A percentile compares a stretch with the other conserved stretches of the same genome.
These are phyloP conservation scores for Camillea tinctor DNA, from an alignment of 2,329 filamentous ascomycete species.

Conservation along the genomic window DNA sequence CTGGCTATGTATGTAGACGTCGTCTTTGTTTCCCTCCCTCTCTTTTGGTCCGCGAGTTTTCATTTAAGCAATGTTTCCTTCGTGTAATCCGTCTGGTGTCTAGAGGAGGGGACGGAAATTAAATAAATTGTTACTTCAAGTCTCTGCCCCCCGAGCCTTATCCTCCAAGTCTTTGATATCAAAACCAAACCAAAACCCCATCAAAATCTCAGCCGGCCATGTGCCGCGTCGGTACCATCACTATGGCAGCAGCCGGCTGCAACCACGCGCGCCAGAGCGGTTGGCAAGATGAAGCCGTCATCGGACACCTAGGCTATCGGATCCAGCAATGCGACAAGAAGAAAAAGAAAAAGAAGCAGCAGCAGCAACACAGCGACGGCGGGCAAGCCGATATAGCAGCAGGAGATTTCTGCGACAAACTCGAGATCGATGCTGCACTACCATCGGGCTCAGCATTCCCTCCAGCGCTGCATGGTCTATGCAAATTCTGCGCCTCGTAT, in stretches of 20 bases:
- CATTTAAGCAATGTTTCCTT: neutral
- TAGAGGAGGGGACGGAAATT: neutral
- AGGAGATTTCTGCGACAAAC: neutral
- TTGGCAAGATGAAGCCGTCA: conserved; percentile 17
- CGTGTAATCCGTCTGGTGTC: neutral
- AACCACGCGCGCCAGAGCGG: conserved; percentile 21
- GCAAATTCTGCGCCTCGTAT: conserved; percentile 21
- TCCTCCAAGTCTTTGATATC: neutral
- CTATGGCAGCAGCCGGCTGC: conserved; percentile 18
- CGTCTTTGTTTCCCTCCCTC: too few relatives aligned
- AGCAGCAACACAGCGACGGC: neutral
- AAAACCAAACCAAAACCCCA: neutral
- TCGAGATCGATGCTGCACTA: neutral
- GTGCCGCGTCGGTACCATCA: conserved; percentile 20
- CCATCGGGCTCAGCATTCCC: neutral
- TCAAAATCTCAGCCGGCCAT: conserved; percentile 7
- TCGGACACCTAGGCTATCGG: conserved; percentile 9
- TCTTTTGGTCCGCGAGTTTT: neutral
- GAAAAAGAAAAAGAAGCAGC: neutral
- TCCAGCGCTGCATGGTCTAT: conserved; percentile 14
- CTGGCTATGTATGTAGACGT: neutral
- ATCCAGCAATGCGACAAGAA: neutral
- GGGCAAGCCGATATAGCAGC: neutral
- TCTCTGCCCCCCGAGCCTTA: neutral
- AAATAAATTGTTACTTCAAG: neutral